Evolutionary conservation across 1,284 basidiomycete genomes (phyloP).

Genomic region (Porogramme epimiltina): DNA sequence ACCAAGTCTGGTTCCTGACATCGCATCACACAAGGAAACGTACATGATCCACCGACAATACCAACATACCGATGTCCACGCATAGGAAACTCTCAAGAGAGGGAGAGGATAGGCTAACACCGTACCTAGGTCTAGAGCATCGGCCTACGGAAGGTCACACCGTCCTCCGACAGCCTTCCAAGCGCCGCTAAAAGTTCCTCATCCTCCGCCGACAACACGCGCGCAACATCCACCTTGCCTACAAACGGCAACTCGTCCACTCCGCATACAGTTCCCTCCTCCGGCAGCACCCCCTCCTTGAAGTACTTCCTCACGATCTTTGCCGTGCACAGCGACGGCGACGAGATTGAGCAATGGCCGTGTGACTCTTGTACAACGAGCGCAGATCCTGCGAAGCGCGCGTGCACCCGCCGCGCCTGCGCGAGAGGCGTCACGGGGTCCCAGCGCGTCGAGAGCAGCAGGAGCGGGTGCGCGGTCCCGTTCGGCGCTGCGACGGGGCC

Average conservation of each 20-base stretch:
- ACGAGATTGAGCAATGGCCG: slow-evolving; percentile 43
- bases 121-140: too few species aligned
- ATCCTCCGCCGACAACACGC: background rate
- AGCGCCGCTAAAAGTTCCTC: background rate
- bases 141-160: too few species aligned
- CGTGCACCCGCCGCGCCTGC: slow-evolving; percentile 18
- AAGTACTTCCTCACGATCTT: slow-evolving; percentile 44
- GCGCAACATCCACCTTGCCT: background rate
- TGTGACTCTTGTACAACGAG: slow-evolving; percentile 20
- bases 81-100: too few species aligned
- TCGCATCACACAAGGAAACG: too few species aligned
- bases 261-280: slow-evolving; percentile 40
- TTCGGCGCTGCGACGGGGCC: slow-evolving; percentile 10
- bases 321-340: slow-evolving; percentile 45
- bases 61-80: too few species aligned
- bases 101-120: too few species aligned
- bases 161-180: background rate
- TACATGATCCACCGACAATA: too few species aligned
- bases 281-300: slow-evolving; percentile 41
- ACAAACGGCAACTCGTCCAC: slow-evolving; percentile 21
- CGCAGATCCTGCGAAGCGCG: slow-evolving; percentile 19
- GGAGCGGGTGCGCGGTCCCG: slow-evolving; percentile 31
- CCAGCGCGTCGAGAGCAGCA: slow-evolving; percentile 21
- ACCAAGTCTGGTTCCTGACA: too few species aligned
- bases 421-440: slow-evolving; percentile 22